Evolutionary conservation across 805 yeast species (phyloP).

Genomic region (Yamadazyma paraphyllophila): DNA sequence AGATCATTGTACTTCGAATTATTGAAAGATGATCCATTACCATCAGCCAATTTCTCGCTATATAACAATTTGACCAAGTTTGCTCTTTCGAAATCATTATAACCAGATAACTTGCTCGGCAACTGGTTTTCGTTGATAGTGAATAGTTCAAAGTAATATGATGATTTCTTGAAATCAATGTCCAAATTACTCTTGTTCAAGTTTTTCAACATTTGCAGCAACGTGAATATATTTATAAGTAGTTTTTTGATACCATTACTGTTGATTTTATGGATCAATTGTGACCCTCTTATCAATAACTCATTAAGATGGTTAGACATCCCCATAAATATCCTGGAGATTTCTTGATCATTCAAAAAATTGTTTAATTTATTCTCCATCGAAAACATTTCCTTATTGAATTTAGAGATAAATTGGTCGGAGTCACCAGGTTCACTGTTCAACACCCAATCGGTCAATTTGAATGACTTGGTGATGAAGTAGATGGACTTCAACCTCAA

Average conservation of each 20-base stretch:
- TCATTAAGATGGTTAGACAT: slow-evolving; percentile 51
- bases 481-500: slow-evolving; percentile 52
- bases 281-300: slow-evolving; percentile 52
- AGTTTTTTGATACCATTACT: slow-evolving; percentile 58
- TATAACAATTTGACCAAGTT: slow-evolving; percentile 55
- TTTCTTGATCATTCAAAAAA: slow-evolving; percentile 31
- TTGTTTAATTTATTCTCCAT: slow-evolving; percentile 43
- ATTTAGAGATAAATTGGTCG: slow-evolving; percentile 50
- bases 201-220: slow-evolving; percentile 68
- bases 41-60: slow-evolving; percentile 42
- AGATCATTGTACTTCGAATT: slow-evolving; percentile 38
- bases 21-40: slow-evolving; percentile 37
- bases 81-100: slow-evolving; percentile 43
- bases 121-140: slow-evolving; percentile 48
- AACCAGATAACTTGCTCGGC: slow-evolving; percentile 22
- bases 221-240: slow-evolving; percentile 57
- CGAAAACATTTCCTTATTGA: slow-evolving; percentile 49
- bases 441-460: slow-evolving; percentile 50
- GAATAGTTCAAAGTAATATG: slow-evolving; percentile 56
- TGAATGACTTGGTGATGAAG: slow-evolving; percentile 49
- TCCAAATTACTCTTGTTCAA: slow-evolving; percentile 48
- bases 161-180: slow-evolving; percentile 52
- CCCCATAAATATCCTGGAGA: slow-evolving; percentile 40
- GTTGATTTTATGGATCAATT: slow-evolving; percentile 49
- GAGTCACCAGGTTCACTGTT: slow-evolving; percentile 56